A percentile compares a stretch with the other conserved stretches of the same genome.
Evolutionary conservation across 2,329 filamentous ascomycete species (phyloP).

Genomic region (Hymenoscyphus salicellus): DNA sequence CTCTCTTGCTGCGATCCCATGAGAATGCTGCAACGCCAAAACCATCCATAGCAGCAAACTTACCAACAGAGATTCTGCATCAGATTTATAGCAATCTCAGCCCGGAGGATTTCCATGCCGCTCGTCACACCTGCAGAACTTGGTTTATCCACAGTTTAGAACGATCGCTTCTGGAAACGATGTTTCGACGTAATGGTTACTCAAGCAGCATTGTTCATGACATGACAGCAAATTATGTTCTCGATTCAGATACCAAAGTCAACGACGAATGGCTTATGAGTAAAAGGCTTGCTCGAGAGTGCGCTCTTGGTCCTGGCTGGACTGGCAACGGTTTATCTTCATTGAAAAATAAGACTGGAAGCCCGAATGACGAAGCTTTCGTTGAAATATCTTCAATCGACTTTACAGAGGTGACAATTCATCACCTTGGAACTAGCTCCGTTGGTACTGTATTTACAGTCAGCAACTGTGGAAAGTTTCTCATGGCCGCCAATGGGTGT

Average conservation of each 20-base stretch:
- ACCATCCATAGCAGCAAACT: conserved; percentile 13
- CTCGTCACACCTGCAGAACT: conserved; percentile 55
- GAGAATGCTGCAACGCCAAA: not conserved
- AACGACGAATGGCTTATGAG: conserved; percentile 39
- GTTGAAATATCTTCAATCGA: conserved; percentile 37
- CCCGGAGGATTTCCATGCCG: conserved; percentile 53
- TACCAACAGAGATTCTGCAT: conserved; percentile 40
- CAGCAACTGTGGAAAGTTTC: conserved; percentile 57
- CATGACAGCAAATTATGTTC: conserved; percentile 25
- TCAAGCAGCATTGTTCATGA: conserved; percentile 42
- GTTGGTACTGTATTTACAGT: conserved; percentile 37
- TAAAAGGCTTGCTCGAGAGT: conserved; percentile 44
- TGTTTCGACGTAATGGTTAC: conserved; percentile 57
- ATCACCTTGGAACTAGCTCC: conserved; percentile 24
- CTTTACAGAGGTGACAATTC: conserved; percentile 38
- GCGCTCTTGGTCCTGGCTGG: conserved; percentile 36
- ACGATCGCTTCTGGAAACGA: conserved; percentile 46
- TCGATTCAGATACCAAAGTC: conserved; percentile 14
- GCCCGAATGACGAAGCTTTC: conserved; percentile 32
- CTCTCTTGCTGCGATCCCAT: not conserved
- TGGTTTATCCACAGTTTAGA: conserved; percentile 61
- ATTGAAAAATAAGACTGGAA: conserved; percentile 4
- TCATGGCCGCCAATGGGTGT: conserved; percentile 53
- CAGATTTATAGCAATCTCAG: conserved; percentile 38
- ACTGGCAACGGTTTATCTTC: conserved; percentile 29